phyloP scores from a whole-genome alignment of 192 early-diverging fungal genomes.

The Entomortierella beljakovae region DNA sequence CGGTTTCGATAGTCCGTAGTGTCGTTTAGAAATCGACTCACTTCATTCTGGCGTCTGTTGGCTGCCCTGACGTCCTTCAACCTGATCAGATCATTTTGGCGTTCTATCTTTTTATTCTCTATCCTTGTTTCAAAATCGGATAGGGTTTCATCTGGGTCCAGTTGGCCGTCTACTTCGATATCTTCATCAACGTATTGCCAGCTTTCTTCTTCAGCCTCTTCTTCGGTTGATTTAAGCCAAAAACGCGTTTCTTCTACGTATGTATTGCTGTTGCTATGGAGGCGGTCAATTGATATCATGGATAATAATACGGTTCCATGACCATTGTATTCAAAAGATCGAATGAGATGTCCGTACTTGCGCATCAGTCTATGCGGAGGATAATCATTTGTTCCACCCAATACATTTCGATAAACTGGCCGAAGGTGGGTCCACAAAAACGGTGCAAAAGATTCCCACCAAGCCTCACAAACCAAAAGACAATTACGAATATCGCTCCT shows the following conservation, averaged over 20 bases:
- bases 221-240: conserved; percentile 10
- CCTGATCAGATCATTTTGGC: neutral
- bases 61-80: conserved; percentile 5
- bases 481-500: conserved; percentile 17
- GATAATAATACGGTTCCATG: conserved; percentile 21
- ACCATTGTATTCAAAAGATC: conserved; percentile 40
- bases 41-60: conserved; percentile 22
- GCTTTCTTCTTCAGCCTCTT: conserved; percentile 11
- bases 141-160: conserved; percentile 7
- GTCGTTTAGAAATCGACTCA: conserved; percentile 29
- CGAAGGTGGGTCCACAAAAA: conserved; percentile 21
- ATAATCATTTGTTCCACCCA: conserved; percentile 28
- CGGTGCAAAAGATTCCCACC: conserved; percentile 30
- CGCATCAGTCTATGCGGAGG: conserved; percentile 10
- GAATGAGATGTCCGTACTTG: conserved; percentile 31
- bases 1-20: conserved; percentile 9
- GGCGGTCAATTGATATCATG: conserved; percentile 13
- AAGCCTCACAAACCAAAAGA: conserved; percentile 15
- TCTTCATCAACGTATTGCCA: conserved; percentile 39
- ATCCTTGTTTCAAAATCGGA: conserved; percentile 35
- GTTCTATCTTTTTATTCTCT: neutral
- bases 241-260: neutral
- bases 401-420: conserved; percentile 35
- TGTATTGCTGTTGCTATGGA: neutral
- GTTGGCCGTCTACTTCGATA: neutral